Percentiles rank a stretch among this genome's conserved stretches.
phyloP scores from a whole-genome alignment of 2,329 filamentous ascomycete species.

The Cercospora sp. region DNA sequence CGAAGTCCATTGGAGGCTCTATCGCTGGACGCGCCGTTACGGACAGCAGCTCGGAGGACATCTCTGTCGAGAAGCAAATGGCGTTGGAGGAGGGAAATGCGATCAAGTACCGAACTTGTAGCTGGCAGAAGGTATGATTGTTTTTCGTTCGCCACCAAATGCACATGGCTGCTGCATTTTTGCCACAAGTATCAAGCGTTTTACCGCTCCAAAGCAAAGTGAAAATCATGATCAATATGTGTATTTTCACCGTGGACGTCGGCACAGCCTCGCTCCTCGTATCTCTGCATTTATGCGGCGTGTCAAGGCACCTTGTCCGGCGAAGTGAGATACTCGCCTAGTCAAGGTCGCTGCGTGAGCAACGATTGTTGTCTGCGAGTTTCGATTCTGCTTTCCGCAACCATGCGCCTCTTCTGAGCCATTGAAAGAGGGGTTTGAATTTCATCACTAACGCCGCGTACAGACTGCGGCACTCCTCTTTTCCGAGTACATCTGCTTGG shows the following conservation, averaged over 20 bases:
- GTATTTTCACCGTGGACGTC: background rate
- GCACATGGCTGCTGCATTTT: background rate
- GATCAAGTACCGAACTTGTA: constrained; percentile 91
- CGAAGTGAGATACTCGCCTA: background rate
- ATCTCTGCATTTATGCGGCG: background rate
- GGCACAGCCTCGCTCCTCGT: background rate
- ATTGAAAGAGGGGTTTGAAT: no score
- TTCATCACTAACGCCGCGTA: background rate
- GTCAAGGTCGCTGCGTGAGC: no score
- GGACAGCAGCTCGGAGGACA: constrained; percentile 33
- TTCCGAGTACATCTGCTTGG: constrained; percentile 91
- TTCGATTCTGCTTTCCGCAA: no score
- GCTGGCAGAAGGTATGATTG: constrained; percentile 74
- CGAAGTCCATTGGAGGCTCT: constrained; percentile 38
- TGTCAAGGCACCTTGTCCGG: background rate
- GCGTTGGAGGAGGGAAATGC: constrained; percentile 73
- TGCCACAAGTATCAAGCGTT: background rate
- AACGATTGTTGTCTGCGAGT: no score
- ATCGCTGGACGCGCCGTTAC: constrained; percentile 17
- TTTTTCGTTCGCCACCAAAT: background rate
- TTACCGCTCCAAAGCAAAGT: background rate
- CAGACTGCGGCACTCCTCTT: constrained; percentile 85
- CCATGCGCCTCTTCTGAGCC: no score
- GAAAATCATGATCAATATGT: background rate
- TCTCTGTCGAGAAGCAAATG: constrained; percentile 65